Percentiles rank a stretch among this genome's conserved stretches.
These are phyloP conservation scores for Schizochytrium sp. DNA, from an alignment of 108 stramenopile species.

Conservation along the genomic window DNA sequence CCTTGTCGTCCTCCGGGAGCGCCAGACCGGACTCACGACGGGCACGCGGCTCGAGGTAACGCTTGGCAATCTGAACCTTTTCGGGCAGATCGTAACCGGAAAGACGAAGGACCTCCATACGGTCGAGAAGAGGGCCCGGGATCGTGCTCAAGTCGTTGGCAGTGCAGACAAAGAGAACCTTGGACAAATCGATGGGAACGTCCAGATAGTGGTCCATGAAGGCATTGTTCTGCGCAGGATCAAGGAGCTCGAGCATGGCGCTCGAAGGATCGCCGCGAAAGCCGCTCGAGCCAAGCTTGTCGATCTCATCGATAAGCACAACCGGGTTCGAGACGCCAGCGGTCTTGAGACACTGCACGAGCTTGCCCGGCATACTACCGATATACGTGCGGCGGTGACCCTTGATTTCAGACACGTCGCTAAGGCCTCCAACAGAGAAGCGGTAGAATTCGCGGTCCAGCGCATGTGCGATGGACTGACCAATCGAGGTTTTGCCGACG, in stretches of 20 bases:
- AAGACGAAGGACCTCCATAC: constrained; percentile 93
- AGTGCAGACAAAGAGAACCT: constrained; percentile 93
- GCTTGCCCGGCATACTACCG: constrained; percentile 95
- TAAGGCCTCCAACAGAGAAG: constrained; percentile 87
- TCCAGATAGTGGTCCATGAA: constrained; percentile 96
- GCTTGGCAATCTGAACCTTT: constrained; percentile 87
- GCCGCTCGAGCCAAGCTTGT: constrained; percentile 80
- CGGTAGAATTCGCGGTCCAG: constrained; percentile 87
- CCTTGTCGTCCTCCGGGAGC: constrained; percentile 35
- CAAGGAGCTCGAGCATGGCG: constrained; percentile 79
- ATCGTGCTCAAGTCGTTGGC: constrained; percentile 85
- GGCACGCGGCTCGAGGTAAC: constrained; percentile 88
- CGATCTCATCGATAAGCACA: constrained; percentile 94
- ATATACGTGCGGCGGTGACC: constrained; percentile 96
- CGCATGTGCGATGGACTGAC: constrained; percentile 76
- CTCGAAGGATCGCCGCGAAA: constrained; percentile 82
- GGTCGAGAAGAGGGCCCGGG: constrained; percentile 85
- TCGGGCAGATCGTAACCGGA: constrained; percentile 94
- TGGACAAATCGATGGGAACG: constrained; percentile 89
- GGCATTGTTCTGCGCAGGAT: constrained; percentile 77
- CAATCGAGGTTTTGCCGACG: constrained; percentile 75
- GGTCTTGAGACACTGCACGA: constrained; percentile 84
- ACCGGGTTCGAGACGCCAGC: constrained; percentile 75
- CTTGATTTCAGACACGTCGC: constrained; percentile 90
- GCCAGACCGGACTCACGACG: constrained; percentile 74